These are phyloP conservation scores for Cyamopsis tetragonoloba DNA, from an alignment of 306 rosid genomes.

Conservation along the genomic window DNA sequence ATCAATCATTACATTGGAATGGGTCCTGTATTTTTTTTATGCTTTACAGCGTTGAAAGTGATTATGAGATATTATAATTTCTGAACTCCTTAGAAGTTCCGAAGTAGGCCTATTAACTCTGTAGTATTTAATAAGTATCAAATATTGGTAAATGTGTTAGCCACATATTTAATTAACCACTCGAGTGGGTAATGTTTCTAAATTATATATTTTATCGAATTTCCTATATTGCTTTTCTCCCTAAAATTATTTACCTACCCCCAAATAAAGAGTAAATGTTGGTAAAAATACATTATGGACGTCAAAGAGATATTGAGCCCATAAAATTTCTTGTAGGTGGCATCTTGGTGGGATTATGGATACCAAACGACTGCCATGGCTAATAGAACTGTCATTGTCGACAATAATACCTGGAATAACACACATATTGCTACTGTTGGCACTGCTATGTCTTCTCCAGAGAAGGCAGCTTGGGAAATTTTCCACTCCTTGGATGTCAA, in stretches of 20 bases:
- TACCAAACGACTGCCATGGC: conserved; percentile 99
- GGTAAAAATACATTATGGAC: neutral
- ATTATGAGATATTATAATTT: neutral
- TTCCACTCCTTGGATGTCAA: conserved; percentile 92
- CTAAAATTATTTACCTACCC: neutral
- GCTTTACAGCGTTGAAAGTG: neutral
- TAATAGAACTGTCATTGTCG: conserved; percentile 97
- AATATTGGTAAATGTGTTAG: neutral
- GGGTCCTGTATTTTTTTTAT: conserved; percentile 6
- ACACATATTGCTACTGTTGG: conserved; percentile 99
- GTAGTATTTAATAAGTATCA: neutral
- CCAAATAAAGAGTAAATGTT: conserved; percentile 4
- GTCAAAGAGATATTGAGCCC: conserved; percentile 8
- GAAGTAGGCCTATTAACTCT: too few species aligned
- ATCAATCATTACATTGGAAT: neutral
- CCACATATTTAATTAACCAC: neutral
- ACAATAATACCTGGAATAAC: conserved; percentile 99
- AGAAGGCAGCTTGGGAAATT: conserved; percentile 99
- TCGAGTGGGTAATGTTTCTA: neutral
- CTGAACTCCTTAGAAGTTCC: conserved; percentile 4
- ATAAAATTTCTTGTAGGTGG: conserved; percentile 62
- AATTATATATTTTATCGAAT: neutral
- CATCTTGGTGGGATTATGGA: conserved; percentile 99
- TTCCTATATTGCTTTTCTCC: conserved; percentile 2
- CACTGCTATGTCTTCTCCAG: conserved; percentile 99